Evolutionary conservation across 371 early-diverging fungal genomes (phyloP).

Genomic region (Rhizoclosmatium hyalinum): DNA sequence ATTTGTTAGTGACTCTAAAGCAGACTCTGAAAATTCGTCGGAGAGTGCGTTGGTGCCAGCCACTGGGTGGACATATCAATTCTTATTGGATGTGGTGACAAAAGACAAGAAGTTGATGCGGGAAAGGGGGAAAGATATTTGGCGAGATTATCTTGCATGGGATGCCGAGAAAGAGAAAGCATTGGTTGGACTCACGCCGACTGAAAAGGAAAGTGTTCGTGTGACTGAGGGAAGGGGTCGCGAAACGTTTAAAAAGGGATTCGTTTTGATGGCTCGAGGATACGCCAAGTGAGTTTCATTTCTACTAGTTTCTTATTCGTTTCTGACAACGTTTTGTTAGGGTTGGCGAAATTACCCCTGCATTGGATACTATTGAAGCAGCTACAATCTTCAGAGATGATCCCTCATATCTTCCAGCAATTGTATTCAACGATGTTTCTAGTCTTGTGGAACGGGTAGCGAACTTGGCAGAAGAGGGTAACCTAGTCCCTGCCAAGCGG

Average conservation of each 20-base stretch:
- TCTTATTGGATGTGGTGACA: slow-evolving; percentile 32
- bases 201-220: slow-evolving; percentile 43
- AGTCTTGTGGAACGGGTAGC: slow-evolving; percentile 36
- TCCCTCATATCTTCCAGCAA: slow-evolving; percentile 44
- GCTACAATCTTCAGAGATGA: slow-evolving; percentile 40
- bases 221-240: slow-evolving; percentile 34
- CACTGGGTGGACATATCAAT: slow-evolving; percentile 35
- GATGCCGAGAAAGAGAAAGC: slow-evolving; percentile 39
- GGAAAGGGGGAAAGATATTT: slow-evolving; percentile 33
- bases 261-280: slow-evolving; percentile 41
- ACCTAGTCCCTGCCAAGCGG: slow-evolving; percentile 32
- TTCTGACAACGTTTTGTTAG: slow-evolving; percentile 13
- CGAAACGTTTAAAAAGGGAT: slow-evolving; percentile 29
- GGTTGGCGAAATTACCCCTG: slow-evolving; percentile 29
- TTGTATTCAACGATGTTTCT: slow-evolving; percentile 36
- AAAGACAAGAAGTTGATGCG: slow-evolving; percentile 33
- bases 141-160: slow-evolving; percentile 43
- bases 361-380: slow-evolving; percentile 40
- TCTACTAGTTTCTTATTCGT: slow-evolving; percentile 5
- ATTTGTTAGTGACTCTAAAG: neutral
- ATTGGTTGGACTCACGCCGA: slow-evolving; percentile 29
- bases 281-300: slow-evolving; percentile 31
- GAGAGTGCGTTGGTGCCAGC: neutral
- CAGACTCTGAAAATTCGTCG: neutral
- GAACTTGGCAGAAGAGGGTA: slow-evolving; percentile 43